These are phyloP conservation scores for Dicorynia guianensis DNA, from an alignment of 306 rosid species.

Conservation along the genomic window DNA sequence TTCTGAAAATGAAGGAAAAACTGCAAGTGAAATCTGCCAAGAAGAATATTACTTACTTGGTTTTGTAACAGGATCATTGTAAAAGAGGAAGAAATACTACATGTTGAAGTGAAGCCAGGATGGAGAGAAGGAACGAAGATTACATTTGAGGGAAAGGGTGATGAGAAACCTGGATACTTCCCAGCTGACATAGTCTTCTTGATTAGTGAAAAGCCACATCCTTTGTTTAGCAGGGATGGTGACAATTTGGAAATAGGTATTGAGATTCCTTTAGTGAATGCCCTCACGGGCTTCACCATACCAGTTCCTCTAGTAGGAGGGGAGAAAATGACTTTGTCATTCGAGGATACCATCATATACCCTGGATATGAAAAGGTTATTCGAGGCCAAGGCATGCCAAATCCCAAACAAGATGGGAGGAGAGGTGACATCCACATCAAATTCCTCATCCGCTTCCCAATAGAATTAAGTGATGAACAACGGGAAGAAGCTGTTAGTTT, in stretches of 20 bases:
- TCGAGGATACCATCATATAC: slow-evolving; percentile 64
- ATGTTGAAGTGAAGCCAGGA: slow-evolving; percentile 82
- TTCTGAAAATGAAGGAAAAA: not conserved
- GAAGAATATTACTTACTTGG: slow-evolving; percentile 31
- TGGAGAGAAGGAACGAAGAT: slow-evolving; percentile 91
- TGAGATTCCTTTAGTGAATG: slow-evolving; percentile 73
- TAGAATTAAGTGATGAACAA: slow-evolving; percentile 58
- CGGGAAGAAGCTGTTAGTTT: slow-evolving; percentile 63
- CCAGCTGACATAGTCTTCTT: slow-evolving; percentile 79
- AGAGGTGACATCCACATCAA: slow-evolving; percentile 81
- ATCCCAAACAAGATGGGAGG: slow-evolving; percentile 48
- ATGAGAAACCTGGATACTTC: slow-evolving; percentile 90
- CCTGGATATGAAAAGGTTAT: slow-evolving; percentile 77
- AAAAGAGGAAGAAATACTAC: slow-evolving; percentile 69
- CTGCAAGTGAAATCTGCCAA: not conserved
- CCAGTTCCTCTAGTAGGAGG: slow-evolving; percentile 83
- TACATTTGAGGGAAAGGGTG: slow-evolving; percentile 86
- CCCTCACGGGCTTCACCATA: slow-evolving; percentile 83
- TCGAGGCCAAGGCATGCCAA: slow-evolving; percentile 87
- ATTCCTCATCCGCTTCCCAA: slow-evolving; percentile 72
- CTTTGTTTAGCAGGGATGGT: slow-evolving; percentile 67
- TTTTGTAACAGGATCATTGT: slow-evolving; percentile 65
- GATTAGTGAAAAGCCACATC: slow-evolving; percentile 76
- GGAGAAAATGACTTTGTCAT: slow-evolving; percentile 60
- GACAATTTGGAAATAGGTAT: slow-evolving; percentile 72